Base-by-base conservation (phyloP, 1,139 yeast species). In the Geotrichum phurueaensis region DNA sequence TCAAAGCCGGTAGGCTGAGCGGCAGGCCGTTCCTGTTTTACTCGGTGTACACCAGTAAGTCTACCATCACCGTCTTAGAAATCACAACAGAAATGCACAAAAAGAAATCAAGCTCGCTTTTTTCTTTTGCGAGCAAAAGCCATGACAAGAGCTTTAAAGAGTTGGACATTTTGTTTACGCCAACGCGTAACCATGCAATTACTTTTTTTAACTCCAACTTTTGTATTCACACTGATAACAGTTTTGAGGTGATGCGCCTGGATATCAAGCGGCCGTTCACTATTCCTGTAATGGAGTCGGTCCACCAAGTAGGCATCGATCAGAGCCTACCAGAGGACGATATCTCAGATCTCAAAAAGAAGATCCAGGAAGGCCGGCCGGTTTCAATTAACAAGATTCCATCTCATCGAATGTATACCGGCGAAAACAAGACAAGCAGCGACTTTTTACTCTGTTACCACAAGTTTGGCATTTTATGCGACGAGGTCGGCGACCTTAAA, bases 391-490 rank as follows among this genome's bases (percentile, higher is more conserved):
- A 47, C 54, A 52, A 56, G 15, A 58, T 59, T n/a, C 54, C 57
- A 6, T 25, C 56, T 20, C 52, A 54, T 22, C 43, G 39, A 9
- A 23, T 47, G n/a, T 56, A 58, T 2, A 20, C 51, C 23, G 47
- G 20, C n/a, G 51, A 50, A 13, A 25, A 48, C 2, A 52, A 22
- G 15, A 33, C 45, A 1, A 43, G 53, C 10, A 55, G 49, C 45
- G 59, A 56, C 36, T 56, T 61, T 15, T 39, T 61, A 27, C 56
- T 58, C 15, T 59, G 61, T 22, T 61, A 56, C 51, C 60, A 61
- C 48, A 61, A 61, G 54, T 57, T 61, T 51, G 63, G 60, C 15
- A 47, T 61, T n/a, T 54, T 61, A 54, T 61, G 62, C 13, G 49
- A 56, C 36, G 52, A 53, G 3, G 43, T 45, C 2, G 61, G 61